These are phyloP conservation scores for Phytopythium helicoides DNA, from an alignment of 352 stramenopile species.

Conservation along the genomic window DNA sequence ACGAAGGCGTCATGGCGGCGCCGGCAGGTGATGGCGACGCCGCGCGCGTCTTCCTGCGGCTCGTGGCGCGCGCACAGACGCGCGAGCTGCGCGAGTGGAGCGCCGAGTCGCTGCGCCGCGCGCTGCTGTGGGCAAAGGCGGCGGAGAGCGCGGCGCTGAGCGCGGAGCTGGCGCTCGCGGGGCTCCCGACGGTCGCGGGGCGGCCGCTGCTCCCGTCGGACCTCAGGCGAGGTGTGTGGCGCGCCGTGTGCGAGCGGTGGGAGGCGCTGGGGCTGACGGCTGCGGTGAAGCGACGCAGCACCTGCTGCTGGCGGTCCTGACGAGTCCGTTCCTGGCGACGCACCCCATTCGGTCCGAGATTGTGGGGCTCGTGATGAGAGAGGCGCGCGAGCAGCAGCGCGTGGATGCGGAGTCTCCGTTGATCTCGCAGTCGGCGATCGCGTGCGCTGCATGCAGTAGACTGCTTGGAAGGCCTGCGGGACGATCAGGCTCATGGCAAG, in stretches of 20 bases:
- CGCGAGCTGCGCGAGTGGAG: conserved; percentile 51
- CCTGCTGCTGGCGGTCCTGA: conserved; percentile 39
- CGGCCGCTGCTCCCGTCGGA: conserved; percentile 5
- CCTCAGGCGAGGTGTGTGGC: conserved; percentile 8
- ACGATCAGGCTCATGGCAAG: background rate
- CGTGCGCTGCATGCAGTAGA: no score
- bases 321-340: conserved; percentile 46
- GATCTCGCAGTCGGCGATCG: conserved; percentile 11
- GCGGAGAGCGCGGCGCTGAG: conserved; percentile 30
- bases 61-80: conserved; percentile 50
- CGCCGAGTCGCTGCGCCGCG: conserved; percentile 36
- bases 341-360: conserved; percentile 46
- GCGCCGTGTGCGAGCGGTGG: no score
- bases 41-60: conserved; percentile 36
- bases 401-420: conserved; percentile 5
- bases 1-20: background rate
- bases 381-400: conserved; percentile 15
- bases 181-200: conserved; percentile 33
- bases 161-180: conserved; percentile 19
- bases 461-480: conserved; percentile 1
- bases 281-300: conserved; percentile 21
- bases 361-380: conserved; percentile 23
- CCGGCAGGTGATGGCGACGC: background rate
- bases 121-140: conserved; percentile 34
- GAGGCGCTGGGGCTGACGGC: conserved; percentile 12